These are phyloP conservation scores for Termitomyces sp. DNA, from an alignment of 768 basidiomycete genomes.

Conservation along the genomic window DNA sequence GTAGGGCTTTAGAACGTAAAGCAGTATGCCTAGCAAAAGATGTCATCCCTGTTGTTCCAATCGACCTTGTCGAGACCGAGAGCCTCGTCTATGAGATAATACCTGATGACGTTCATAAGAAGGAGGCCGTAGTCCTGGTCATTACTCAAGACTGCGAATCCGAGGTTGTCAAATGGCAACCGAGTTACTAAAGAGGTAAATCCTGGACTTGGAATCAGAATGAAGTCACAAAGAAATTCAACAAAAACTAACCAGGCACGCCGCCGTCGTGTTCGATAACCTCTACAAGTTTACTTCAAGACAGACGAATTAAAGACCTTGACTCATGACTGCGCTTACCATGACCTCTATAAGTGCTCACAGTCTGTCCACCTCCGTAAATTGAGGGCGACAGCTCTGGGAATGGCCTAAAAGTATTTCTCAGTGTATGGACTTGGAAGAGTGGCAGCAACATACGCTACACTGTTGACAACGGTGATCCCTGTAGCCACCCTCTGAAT, in stretches of 20 bases:
- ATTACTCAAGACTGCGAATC: slow-evolving; percentile 25
- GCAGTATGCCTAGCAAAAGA: neutral
- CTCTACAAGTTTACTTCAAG: neutral
- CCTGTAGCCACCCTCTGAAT: neutral
- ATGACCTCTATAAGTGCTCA: slow-evolving; percentile 21
- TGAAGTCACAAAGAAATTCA: neutral
- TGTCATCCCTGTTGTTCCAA: slow-evolving; percentile 19
- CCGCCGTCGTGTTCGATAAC: slow-evolving; percentile 13
- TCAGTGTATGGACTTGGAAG: neutral
- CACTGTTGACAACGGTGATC: neutral
- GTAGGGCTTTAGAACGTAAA: too few species aligned
- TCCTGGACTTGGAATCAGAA: slow-evolving; percentile 5
- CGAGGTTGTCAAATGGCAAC: slow-evolving; percentile 20
- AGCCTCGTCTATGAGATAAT: slow-evolving; percentile 19
- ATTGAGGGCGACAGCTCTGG: slow-evolving; percentile 21
- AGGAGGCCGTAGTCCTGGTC: slow-evolving; percentile 19
- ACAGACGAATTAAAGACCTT: neutral
- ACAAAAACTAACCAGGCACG: neutral
- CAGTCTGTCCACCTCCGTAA: slow-evolving; percentile 22
- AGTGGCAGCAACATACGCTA: neutral
- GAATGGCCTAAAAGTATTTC: neutral
- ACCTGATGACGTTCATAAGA: slow-evolving; percentile 19
- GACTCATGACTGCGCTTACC: slow-evolving; percentile 8
- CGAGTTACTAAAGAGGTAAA: slow-evolving; percentile 19
- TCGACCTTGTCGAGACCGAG: slow-evolving; percentile 20